Percentiles rank a stretch among this genome's conserved stretches.
Evolutionary conservation across 371 early-diverging fungal species (phyloP).

Genomic region (Actinomortierella wolfii): DNA sequence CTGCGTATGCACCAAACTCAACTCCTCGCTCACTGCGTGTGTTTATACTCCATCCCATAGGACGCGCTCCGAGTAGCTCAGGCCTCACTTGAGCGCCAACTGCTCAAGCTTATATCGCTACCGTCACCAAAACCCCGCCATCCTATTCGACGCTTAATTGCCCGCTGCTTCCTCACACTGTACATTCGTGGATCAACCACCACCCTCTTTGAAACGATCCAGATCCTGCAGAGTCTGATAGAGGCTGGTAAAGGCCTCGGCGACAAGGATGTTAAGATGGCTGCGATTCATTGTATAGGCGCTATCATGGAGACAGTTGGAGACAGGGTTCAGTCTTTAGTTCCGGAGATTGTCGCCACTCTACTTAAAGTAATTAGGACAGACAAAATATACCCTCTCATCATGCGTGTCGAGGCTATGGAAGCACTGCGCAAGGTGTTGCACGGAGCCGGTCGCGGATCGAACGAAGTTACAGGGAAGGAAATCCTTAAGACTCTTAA

Average conservation of each 20-base stretch:
- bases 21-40: not conserved
- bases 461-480: constrained; percentile 70
- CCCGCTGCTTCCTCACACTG: constrained; percentile 72
- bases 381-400: constrained; percentile 65
- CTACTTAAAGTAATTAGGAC: constrained; percentile 69
- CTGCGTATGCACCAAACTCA: no score
- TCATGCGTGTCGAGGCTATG: constrained; percentile 74
- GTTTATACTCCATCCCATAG: constrained; percentile 31
- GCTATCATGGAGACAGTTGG: constrained; percentile 71
- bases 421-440: constrained; percentile 69
- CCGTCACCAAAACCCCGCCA: constrained; percentile 73
- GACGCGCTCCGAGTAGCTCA: constrained; percentile 67
- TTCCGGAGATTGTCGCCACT: constrained; percentile 76
- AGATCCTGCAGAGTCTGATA: constrained; percentile 68
- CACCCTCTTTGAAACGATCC: constrained; percentile 79
- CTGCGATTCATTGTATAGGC: constrained; percentile 79
- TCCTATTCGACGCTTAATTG: constrained; percentile 78
- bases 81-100: constrained; percentile 67
- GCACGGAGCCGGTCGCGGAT: constrained; percentile 80
- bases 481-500: constrained; percentile 78
- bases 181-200: constrained; percentile 76
- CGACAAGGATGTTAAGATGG: constrained; percentile 66
- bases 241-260: constrained; percentile 68
- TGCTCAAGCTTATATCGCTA: constrained; percentile 69
- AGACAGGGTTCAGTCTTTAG: constrained; percentile 71